Conservation (phyloP, 1,284 basidiomycete genomes). For the Peniophora sp. region DNA sequence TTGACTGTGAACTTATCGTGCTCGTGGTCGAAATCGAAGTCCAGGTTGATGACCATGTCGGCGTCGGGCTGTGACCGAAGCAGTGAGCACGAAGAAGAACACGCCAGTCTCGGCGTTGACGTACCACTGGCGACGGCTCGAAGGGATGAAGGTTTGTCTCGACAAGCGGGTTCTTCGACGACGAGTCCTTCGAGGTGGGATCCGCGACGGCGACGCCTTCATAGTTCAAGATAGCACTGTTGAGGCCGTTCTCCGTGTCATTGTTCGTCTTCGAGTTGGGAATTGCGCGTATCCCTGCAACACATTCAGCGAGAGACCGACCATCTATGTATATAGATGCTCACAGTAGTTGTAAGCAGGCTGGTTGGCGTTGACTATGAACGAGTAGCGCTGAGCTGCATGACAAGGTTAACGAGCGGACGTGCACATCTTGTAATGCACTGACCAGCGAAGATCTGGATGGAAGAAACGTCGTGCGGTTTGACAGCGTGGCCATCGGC, state of each 20-base stretch:
- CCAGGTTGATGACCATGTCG: slow-evolving; percentile 6
- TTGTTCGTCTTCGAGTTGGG: slow-evolving; percentile 4
- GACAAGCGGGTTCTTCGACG: slow-evolving; percentile 12
- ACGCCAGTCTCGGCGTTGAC: no score
- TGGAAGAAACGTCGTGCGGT: slow-evolving; percentile 30
- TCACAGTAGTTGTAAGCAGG: slow-evolving; percentile 27
- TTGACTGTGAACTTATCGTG: not conserved
- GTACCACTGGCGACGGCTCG: slow-evolving; percentile 13
- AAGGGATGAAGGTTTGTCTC: slow-evolving; percentile 19
- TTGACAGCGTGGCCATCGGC: slow-evolving; percentile 34
- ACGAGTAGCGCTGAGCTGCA: slow-evolving; percentile 26
- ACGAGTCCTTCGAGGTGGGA: slow-evolving; percentile 17
- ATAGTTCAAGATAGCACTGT: slow-evolving; percentile 27
- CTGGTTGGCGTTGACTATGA: slow-evolving; percentile 20
- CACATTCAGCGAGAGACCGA: not conserved
- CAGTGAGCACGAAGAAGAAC: not conserved
- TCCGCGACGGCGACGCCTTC: slow-evolving; percentile 19
- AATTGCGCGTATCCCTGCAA: slow-evolving; percentile 14
- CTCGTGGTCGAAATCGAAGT: not conserved
- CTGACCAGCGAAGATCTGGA: slow-evolving; percentile 24
- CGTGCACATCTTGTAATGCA: slow-evolving; percentile 8
- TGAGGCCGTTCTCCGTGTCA: not conserved
- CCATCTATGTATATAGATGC: not conserved
- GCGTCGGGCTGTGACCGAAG: slow-evolving; percentile 12
- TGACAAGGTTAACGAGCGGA: no score